Evolutionary conservation across 1,284 basidiomycete species (phyloP), one percentile per base, ranked within the genome.

Genomic region (Sparassis latifolia): DNA sequence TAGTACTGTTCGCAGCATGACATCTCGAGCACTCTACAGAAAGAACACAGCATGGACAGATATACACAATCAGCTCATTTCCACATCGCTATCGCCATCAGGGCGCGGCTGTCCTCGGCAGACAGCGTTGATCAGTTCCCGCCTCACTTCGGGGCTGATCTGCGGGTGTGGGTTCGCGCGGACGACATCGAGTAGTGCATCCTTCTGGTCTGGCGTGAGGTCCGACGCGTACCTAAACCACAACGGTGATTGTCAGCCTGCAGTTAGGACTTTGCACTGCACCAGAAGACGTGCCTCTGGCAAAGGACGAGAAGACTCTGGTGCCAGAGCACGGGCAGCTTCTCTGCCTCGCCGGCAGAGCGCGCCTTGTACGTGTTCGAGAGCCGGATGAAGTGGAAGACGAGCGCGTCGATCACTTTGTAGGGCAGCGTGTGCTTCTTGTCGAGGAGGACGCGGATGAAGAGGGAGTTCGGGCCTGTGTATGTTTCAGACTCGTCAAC

Each of bases 401-500:
- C 94, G 50, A 99, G 81, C 3, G 92, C 89, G 64, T 99, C 97
- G 51, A 99, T 85, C 29, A 97, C 96, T 73, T 99, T 97, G 78
- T 96, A 99, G 0, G 97, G 97, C 37, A 99, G 74, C 49, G 97
- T 93, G 66, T 97, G 93, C 69, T 99, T 99, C 71, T 99, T 99
- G 75, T 99, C 97, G 47, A 99, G 76, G 27, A 99, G 76, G 10
- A 99, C 90, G 30, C 97, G 90, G 66, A 99, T 97, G 73, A 99
- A 97, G 30, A 99, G 79, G 9, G 93, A 97, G 58, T 94, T 97
- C 0, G 97, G 90, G 9, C 95, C 92, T 82, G 56, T 41, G 42
- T 32, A 37, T 42, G 10, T 9, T 20, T 20, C 20, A 20, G 20
- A 20, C 20, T 20, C 20, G 20, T 20, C 20, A 20, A 20, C 20